These are phyloP conservation scores for Dichotomopilus funicola DNA, from an alignment of 2,329 filamentous ascomycete species.

Conservation along the genomic window DNA sequence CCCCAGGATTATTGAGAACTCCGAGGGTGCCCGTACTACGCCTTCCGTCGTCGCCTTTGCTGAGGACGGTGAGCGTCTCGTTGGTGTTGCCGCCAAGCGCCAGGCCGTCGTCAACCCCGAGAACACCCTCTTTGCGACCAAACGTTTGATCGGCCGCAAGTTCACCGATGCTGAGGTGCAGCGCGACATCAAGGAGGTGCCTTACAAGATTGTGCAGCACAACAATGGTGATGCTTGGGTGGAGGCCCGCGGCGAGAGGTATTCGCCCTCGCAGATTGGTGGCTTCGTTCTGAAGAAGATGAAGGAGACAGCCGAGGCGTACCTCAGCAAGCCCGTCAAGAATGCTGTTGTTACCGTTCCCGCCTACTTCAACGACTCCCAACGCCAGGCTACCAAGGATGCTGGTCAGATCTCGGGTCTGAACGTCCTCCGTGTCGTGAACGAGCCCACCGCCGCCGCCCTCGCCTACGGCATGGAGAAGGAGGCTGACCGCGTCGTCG, in stretches of 20 bases:
- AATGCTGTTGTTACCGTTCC: conserved; percentile 96
- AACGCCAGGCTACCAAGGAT: conserved; percentile 97
- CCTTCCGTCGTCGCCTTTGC: conserved; percentile 94
- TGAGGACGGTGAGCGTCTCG: conserved; percentile 89
- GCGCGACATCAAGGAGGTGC: conserved; percentile 94
- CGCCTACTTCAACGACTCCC: conserved; percentile 97
- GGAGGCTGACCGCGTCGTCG: conserved; percentile 80
- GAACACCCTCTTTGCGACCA: conserved; percentile 96
- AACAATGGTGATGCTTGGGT: conserved; percentile 96
- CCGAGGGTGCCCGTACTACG: conserved; percentile 87
- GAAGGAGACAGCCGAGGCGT: conserved; percentile 97
- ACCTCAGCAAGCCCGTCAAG: conserved; percentile 83
- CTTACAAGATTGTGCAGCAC: conserved; percentile 98
- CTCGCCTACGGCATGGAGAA: conserved; percentile 96
- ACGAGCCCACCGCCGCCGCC: conserved; percentile 94
- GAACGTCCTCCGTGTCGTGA: conserved; percentile 94
- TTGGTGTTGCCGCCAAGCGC: conserved; percentile 95
- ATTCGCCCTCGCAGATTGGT: conserved; percentile 97
- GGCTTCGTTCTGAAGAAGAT: conserved; percentile 96
- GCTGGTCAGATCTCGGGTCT: conserved; percentile 93
- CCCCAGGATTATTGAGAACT: conserved; percentile 95
- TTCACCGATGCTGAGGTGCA: conserved; percentile 91
- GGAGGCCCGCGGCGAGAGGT: conserved; percentile 85
- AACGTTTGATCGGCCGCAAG: conserved; percentile 97
- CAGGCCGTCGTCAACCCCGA: conserved; percentile 98